Base-by-base conservation (phyloP, 371 early-diverging fungal genomes). In the Lichtheimia ramosa region DNA sequence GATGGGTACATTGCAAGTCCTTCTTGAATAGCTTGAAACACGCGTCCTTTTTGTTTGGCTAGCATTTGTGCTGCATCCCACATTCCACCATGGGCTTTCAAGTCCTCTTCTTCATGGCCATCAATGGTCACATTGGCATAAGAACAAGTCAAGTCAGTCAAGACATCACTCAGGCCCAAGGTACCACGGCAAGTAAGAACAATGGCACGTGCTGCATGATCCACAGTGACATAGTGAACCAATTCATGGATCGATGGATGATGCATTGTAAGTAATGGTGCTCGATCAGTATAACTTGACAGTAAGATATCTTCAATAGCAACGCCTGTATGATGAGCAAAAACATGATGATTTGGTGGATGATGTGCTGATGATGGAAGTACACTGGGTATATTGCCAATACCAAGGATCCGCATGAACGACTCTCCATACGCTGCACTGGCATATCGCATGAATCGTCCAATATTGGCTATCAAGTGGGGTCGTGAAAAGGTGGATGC, bases 141-240 rank as follows among this genome's bases (percentile, higher is more conserved):
- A 39, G 84, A 84, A 59, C 92, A 93, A 10, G 91, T 88, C 51
- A 96, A 79, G 70, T 96, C 96, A 7, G 94, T 91, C 54, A 96
- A 68, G 15, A 93, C 71, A 61, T 96, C 97, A 3, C 88, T 87
- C 52, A 96, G 71, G 0, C 95, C 94, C 8, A 96, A 78, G 1
- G 97, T 96, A 7, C 97, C 97, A 1, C 97, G 89, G 54, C 93
- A 89, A 0, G 95, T 92, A 14, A 96, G 59, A 0, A 96, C 93
- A 12, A 96, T 82, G 1, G 89, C 77, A 43, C 84, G 72, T 0
- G 90, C 81, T 2, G 71, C 72, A 56, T 92, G 94, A 65, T 96
- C 95, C 4, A 94, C 83, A 7, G 85, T 83, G 15, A 96, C 87
- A 65, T 92, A 95, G 67, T 95, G 93, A 0, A 91, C 92, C 2